Conservation (phyloP, 441 rosid species). For the Rhodomyrtus psidioides region DNA sequence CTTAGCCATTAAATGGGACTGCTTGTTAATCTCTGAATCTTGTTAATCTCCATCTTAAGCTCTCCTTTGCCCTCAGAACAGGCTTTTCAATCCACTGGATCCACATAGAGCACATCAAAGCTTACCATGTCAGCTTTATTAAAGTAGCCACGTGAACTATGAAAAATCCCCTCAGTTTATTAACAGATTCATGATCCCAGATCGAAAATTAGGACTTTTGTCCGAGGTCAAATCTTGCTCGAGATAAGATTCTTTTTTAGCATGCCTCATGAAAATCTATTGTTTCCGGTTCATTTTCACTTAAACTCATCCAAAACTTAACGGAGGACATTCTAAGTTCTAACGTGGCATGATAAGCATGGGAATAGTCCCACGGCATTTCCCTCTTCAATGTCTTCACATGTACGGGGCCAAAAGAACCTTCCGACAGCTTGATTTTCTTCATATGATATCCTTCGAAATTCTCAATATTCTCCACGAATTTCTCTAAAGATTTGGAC, state of each 20-base stretch:
- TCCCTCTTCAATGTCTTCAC: neutral
- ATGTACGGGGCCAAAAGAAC: neutral
- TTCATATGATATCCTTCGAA: neutral
- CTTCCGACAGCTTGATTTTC: no score
- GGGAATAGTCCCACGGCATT: neutral
- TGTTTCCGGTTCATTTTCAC: neutral
- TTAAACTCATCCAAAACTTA: neutral
- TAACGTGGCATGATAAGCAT: neutral
- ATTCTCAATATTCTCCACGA: neutral
- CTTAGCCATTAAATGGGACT: neutral
- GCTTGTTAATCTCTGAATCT: neutral
- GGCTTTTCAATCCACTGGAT: neutral
- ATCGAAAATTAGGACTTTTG: neutral
- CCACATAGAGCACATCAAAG: neutral
- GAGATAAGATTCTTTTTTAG: neutral
- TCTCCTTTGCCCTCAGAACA: neutral
- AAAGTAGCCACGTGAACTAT: neutral
- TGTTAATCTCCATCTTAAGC: neutral
- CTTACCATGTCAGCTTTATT: neutral
- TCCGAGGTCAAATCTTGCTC: neutral
- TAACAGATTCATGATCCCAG: neutral
- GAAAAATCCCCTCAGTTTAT: no score
- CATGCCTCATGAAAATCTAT: neutral
- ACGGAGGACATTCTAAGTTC: neutral
- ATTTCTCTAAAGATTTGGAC: neutral